phyloP scores from a whole-genome alignment of 306 rosid genomes.

The Prunus mume region DNA sequence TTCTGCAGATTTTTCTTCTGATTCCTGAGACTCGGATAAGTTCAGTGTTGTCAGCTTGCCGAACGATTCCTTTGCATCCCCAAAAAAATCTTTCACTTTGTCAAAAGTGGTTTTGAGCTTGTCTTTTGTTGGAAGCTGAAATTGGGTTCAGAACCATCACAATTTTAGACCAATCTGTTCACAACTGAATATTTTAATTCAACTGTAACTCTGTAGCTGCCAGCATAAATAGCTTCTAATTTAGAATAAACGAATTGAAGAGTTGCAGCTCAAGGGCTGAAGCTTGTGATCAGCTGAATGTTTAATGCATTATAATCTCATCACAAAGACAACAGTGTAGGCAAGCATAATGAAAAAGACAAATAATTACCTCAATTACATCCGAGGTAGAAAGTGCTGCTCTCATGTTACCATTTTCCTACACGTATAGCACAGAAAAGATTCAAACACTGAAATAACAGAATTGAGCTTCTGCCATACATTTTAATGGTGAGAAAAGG shows the following conservation, averaged over 20 bases:
- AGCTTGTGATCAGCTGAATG: background rate
- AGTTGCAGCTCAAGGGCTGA: background rate
- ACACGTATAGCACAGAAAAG: conserved; percentile 18
- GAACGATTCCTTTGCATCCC: conserved; percentile 87
- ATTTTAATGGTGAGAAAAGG: conserved; percentile 1
- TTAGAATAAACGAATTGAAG: background rate
- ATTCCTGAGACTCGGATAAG: conserved; percentile 37
- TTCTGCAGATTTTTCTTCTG: conserved; percentile 38
- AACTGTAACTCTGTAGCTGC: background rate
- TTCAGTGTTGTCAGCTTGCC: conserved; percentile 62
- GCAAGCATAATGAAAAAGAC: background rate
- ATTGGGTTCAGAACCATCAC: conserved; percentile 24
- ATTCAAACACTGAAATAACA: background rate
- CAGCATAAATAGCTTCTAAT: background rate
- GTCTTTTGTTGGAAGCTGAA: conserved; percentile 86
- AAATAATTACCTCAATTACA: conserved; percentile 69
- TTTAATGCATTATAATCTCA: background rate
- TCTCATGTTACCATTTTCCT: conserved; percentile 78
- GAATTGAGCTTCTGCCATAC: background rate
- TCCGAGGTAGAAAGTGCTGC: conserved; percentile 67
- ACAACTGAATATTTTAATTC: background rate
- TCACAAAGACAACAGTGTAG: background rate
- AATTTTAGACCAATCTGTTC: background rate
- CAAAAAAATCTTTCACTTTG: conserved; percentile 80
- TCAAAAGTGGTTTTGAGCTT: conserved; percentile 75